Evolutionary conservation across 768 basidiomycete species (phyloP).

Genomic region (Mrakia blollopis): DNA sequence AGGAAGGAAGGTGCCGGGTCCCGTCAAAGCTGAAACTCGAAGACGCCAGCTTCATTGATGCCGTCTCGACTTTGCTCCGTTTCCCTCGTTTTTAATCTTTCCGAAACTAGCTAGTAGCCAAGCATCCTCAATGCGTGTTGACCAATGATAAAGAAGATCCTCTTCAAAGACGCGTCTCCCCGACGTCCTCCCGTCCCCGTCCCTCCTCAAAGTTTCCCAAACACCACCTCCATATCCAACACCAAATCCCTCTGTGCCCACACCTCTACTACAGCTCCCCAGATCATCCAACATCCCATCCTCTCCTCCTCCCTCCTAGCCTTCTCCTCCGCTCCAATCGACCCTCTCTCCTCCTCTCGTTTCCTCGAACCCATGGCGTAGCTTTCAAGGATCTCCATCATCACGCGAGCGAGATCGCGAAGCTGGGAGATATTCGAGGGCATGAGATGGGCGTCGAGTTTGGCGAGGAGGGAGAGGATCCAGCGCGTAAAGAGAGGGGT

Average conservation of each 20-base stretch:
- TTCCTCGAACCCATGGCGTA: background rate
- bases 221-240: slow-evolving; percentile 14
- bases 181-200: background rate
- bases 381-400: background rate
- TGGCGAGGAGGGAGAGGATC: slow-evolving; percentile 17
- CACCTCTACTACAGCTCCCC: slow-evolving; percentile 3
- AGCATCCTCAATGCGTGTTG: too few relatives aligned
- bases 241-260: slow-evolving; percentile 3
- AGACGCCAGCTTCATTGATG: too few relatives aligned
- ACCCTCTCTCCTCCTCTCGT: background rate
- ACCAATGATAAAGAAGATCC: too few relatives aligned
- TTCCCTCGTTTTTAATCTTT: too few relatives aligned
- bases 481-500: background rate
- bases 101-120: too few relatives aligned
- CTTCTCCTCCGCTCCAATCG: background rate
- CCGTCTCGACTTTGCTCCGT: too few relatives aligned
- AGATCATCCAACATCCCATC: slow-evolving; percentile 15
- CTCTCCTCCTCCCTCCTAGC: background rate
- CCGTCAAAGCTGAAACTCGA: too few relatives aligned
- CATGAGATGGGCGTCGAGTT: background rate
- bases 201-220: slow-evolving; percentile 9
- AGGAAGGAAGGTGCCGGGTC: too few relatives aligned
- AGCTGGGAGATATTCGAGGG: background rate
- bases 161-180: too few relatives aligned
- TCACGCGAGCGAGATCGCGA: background rate